Base-by-base conservation (phyloP, 78 protist genomes). In the Emiliania huxleyi region DNA sequence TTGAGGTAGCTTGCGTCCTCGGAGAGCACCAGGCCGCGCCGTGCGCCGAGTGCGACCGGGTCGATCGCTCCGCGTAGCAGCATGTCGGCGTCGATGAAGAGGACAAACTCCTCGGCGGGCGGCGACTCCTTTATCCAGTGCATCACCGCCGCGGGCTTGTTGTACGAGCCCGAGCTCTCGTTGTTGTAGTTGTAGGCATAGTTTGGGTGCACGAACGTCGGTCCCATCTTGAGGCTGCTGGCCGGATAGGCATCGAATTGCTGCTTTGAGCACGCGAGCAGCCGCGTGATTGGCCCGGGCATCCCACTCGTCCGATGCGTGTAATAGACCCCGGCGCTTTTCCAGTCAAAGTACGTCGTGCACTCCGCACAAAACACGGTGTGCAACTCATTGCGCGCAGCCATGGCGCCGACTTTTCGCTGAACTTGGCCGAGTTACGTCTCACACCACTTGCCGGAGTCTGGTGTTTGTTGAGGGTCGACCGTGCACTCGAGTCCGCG, bases 71-170 rank as follows among this genome's bases (percentile, higher is more conserved):
- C 35, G 0, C 45, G 45, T 0, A 73, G 84, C 35, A 73, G 44
- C 84, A 73, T 73, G 84, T 73, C 84, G 11, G 84, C 84, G 84
- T 73, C 84, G 84, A 73, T 6, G 84, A 73, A 73, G 29, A 73
- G 84, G 11, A 73, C 25, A 0, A 12, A 37, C 46, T n/a, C 25
- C 23, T 12, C 84, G 23, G 21, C 45, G 44, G 44, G 19, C 23
- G 46, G 35, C 35, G 5, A 11, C 25, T 35, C 33, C 25, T 15
- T 5, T 22, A 38, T 37, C 84, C 84, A 73, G 84, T 73, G 44
- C 84, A 73, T 73, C 33, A 73, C 45, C n/a, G 84, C 12, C 8
- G 44, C 84, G 25, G 84, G 84, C 84, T 73, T 73, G 84, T 73
- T 73, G 84, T 73, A 73, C 84, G 84, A 73, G 46, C 84, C 84